These are phyloP conservation scores for Bertia moriformis DNA, from an alignment of 2,329 filamentous ascomycete species.

Conservation along the genomic window DNA sequence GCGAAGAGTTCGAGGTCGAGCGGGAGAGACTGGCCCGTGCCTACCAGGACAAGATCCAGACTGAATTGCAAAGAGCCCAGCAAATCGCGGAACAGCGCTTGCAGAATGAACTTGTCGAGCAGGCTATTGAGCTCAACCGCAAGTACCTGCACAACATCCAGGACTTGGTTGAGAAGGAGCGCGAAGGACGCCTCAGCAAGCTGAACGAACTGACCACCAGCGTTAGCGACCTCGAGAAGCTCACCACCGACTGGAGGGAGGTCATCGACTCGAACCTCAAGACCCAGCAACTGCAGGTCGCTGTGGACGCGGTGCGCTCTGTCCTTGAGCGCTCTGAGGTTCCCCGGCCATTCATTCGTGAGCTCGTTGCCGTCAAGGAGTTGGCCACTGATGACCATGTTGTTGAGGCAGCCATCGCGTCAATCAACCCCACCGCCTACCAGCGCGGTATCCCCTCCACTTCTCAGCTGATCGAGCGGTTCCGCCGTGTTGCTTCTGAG, in stretches of 20 bases:
- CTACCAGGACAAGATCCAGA: constrained; percentile 68
- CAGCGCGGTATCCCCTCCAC: constrained; percentile 77
- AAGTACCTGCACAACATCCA: constrained; percentile 68
- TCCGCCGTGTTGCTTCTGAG: constrained; percentile 80
- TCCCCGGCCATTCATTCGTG: constrained; percentile 75
- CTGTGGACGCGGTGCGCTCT: constrained; percentile 79
- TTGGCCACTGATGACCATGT: constrained; percentile 72
- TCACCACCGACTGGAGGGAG: constrained; percentile 78
- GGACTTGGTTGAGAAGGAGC: constrained; percentile 74
- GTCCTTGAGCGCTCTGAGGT: constrained; percentile 62
- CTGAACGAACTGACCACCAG: constrained; percentile 65
- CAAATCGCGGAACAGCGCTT: constrained; percentile 71
- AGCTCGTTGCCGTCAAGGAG: constrained; percentile 88
- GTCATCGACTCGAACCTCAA: constrained; percentile 82
- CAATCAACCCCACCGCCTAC: constrained; percentile 85
- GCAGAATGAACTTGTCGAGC: constrained; percentile 75
- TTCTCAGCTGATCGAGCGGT: constrained; percentile 81
- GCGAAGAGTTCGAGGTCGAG: constrained; percentile 75
- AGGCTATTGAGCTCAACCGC: constrained; percentile 77
- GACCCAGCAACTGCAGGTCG: constrained; percentile 91
- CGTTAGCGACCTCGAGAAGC: constrained; percentile 70
- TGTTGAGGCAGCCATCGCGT: constrained; percentile 86
- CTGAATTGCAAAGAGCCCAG: constrained; percentile 65
- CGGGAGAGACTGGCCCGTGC: constrained; percentile 62
- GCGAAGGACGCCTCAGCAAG: constrained; percentile 72